Conservation (phyloP, 1,284 basidiomycete genomes). For the Cutaneotrichosporon sp. region DNA sequence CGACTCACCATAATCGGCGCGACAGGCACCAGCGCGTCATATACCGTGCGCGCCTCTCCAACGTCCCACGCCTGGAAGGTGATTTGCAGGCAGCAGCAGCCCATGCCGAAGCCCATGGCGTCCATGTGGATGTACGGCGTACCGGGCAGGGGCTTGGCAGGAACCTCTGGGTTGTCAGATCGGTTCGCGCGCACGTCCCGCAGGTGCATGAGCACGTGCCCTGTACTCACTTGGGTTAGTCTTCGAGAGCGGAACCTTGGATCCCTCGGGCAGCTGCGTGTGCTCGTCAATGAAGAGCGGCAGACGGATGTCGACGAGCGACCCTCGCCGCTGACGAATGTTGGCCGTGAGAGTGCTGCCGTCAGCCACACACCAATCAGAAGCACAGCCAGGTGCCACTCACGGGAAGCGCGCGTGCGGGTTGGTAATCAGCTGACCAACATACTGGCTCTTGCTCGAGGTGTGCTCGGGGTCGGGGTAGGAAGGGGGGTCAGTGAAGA, state of each 20-base stretch:
- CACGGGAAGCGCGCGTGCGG: conserved; percentile 93
- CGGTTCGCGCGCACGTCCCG: conserved; percentile 9
- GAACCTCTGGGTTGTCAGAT: conserved; percentile 23
- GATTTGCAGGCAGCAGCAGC: conserved; percentile 94
- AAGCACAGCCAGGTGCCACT: conserved; percentile 56
- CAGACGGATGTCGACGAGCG: conserved; percentile 93
- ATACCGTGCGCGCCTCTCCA: conserved; percentile 83
- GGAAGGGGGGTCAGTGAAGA: conserved; percentile 87
- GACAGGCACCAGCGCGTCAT: conserved; percentile 90
- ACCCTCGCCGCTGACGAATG: conserved; percentile 82
- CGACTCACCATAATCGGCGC: conserved; percentile 73
- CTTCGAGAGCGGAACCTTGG: conserved; percentile 28
- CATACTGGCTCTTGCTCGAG: conserved; percentile 74
- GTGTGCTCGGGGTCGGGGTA: conserved; percentile 76
- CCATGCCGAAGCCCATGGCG: conserved; percentile 99
- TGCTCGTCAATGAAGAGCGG: conserved; percentile 87
- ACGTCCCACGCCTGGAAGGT: conserved; percentile 97
- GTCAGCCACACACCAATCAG: conserved; percentile 6
- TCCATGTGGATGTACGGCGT: conserved; percentile 89
- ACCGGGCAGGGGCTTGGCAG: conserved; percentile 52
- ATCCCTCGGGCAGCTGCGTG: conserved; percentile 56
- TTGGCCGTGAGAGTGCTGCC: conserved; percentile 72
- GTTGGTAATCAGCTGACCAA: conserved; percentile 94
- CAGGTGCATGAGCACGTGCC: not conserved
- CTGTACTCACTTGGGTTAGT: conserved; percentile 29